Evolutionary conservation across 495 filamentous ascomycete genomes (phyloP).

Genomic region (Pyrenula massariospora): DNA sequence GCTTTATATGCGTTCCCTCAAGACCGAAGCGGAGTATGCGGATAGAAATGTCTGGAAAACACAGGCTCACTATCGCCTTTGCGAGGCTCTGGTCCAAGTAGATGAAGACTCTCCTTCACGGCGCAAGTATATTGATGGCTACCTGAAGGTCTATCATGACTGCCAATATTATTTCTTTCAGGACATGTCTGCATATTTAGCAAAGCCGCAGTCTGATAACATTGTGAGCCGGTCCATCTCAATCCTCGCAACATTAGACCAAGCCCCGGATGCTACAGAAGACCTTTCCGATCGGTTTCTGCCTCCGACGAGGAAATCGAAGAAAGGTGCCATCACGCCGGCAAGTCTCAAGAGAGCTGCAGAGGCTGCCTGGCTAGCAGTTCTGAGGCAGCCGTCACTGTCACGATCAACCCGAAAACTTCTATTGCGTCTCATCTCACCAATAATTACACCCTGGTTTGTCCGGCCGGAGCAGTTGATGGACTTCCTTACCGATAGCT

Average conservation of each 20-base stretch:
- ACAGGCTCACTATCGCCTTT: slow-evolving; percentile 18
- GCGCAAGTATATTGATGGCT: slow-evolving; percentile 61
- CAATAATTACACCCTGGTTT: slow-evolving; percentile 79
- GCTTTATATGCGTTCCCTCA: background rate
- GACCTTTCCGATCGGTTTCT: background rate
- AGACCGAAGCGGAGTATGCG: background rate
- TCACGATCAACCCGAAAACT: slow-evolving; percentile 65
- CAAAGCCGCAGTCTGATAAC: slow-evolving; percentile 6
- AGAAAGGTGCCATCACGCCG: slow-evolving; percentile 24
- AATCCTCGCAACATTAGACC: slow-evolving; percentile 53
- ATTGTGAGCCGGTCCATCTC: slow-evolving; percentile 44
- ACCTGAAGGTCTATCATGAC: slow-evolving; percentile 69
- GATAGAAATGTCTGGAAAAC: background rate
- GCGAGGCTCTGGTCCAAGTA: slow-evolving; percentile 49
- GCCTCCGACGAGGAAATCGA: slow-evolving; percentile 47
- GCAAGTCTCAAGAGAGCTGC: slow-evolving; percentile 40
- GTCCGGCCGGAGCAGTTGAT: slow-evolving; percentile 75
- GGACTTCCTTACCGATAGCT: slow-evolving; percentile 93
- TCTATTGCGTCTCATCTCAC: slow-evolving; percentile 60
- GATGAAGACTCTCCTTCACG: slow-evolving; percentile 16
- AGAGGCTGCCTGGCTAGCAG: slow-evolving; percentile 73
- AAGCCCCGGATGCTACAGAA: slow-evolving; percentile 33
- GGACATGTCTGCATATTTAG: slow-evolving; percentile 34
- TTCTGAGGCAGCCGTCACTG: slow-evolving; percentile 54
- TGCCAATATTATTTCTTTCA: slow-evolving; percentile 71